Evolutionary conservation across 352 stramenopile genomes (phyloP).

Genomic region (Pythium biforme): DNA sequence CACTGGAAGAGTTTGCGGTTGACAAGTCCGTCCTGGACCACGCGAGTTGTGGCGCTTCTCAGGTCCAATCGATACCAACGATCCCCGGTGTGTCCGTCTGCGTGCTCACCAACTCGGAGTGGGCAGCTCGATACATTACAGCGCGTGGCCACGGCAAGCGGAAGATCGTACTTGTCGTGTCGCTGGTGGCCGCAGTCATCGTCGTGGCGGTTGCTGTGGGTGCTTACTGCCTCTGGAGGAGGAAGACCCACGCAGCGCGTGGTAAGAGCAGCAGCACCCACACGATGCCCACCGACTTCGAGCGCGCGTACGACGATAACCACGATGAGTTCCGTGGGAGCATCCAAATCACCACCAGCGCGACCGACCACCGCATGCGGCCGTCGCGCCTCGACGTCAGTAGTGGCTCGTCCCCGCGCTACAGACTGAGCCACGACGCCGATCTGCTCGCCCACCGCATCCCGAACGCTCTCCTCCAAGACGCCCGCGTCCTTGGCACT

Average conservation of each 20-base stretch:
- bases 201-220: not conserved
- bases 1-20: constrained; percentile 8
- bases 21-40: constrained; percentile 1
- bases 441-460: constrained; percentile 46
- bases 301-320: not conserved
- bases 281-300: not conserved
- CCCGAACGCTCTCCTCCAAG: constrained; percentile 37
- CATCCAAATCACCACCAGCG: too few species aligned
- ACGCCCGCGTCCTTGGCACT: constrained; percentile 44
- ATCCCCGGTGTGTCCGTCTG: not conserved
- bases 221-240: not conserved
- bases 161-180: not conserved
- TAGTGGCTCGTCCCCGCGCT: not conserved
- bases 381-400: too few species aligned
- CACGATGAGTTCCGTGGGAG: too few species aligned
- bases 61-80: not conserved
- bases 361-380: too few species aligned
- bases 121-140: not conserved
- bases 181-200: not conserved
- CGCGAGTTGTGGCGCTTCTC: not conserved
- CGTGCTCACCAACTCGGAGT: constrained; percentile 1
- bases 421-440: constrained; percentile 42
- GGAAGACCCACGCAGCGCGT: not conserved
- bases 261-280: not conserved
- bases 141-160: not conserved